A percentile compares a stretch with the other conserved stretches of the same genome.
phyloP scores from a whole-genome alignment of 352 stramenopile species.

The Globisporangium middletonii region DNA sequence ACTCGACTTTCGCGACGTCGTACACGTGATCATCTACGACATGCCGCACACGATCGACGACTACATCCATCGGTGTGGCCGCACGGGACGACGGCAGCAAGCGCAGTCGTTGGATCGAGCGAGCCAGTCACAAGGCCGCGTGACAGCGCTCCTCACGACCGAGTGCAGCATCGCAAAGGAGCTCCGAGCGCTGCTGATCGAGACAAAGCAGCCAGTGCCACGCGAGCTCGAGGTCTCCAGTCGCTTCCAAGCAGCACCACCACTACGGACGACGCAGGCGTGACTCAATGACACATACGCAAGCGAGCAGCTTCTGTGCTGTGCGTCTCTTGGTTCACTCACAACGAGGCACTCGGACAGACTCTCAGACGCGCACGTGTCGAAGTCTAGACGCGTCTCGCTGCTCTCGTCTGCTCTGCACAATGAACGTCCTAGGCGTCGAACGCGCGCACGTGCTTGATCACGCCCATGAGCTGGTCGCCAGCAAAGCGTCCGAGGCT shows the following conservation, averaged over 20 bases:
- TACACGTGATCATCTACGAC: conserved; percentile 86
- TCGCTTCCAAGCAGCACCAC: conserved; percentile 21
- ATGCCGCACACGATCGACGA: conserved; percentile 89
- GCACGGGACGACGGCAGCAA: conserved; percentile 46
- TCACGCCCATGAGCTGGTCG: conserved; percentile 79
- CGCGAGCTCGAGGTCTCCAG: conserved; percentile 36
- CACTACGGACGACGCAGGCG: neutral
- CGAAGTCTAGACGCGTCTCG: too few relatives aligned
- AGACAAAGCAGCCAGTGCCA: conserved; percentile 40
- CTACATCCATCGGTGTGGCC: conserved; percentile 88
- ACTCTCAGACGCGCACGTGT: too few relatives aligned
- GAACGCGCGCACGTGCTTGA: conserved; percentile 36
- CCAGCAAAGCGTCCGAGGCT: conserved; percentile 73
- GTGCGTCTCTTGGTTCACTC: too few relatives aligned
- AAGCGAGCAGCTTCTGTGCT: too few relatives aligned
- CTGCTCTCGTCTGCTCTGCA: too few relatives aligned
- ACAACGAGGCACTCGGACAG: too few relatives aligned
- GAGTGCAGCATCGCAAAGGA: conserved; percentile 50
- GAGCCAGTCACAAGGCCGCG: conserved; percentile 16
- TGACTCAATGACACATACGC: neutral
- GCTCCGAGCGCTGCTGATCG: conserved; percentile 37
- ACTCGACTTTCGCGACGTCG: conserved; percentile 84
- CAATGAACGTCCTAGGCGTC: neutral
- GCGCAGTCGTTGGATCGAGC: conserved; percentile 3
- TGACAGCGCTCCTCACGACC: conserved; percentile 48